Conservation (phyloP, 2,329 filamentous ascomycete genomes). For the Fusarium sp. region DNA sequence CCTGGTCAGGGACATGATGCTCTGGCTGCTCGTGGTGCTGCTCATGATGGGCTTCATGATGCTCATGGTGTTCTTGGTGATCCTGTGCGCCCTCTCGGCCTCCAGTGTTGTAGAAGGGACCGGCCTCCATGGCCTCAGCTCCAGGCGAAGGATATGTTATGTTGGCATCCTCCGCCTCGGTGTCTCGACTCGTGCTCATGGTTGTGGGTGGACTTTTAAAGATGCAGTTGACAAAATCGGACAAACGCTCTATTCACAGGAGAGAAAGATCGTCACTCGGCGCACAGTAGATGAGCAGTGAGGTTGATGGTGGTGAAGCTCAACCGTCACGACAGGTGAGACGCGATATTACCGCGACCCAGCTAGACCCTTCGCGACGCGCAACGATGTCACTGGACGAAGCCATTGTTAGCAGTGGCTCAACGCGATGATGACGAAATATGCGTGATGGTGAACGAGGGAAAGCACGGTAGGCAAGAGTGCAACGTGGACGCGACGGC, state of each 20-base stretch:
- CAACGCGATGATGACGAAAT: conserved; percentile 36
- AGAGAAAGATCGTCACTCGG: conserved; percentile 21
- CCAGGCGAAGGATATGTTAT: conserved; percentile 60
- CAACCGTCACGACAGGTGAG: conserved; percentile 17
- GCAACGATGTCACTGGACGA: conserved; percentile 40
- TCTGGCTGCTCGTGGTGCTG: conserved; percentile 34
- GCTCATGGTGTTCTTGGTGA: conserved; percentile 42
- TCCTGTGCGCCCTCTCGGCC: conserved; percentile 48
- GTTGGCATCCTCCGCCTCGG: conserved; percentile 49
- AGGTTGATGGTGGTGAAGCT: conserved; percentile 1
- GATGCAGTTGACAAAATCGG: conserved; percentile 9
- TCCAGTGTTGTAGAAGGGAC: conserved; percentile 57
- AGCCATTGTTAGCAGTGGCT: conserved; percentile 41
- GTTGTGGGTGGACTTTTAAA: background rate
- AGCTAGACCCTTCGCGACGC: conserved; percentile 34
- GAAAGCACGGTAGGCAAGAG: conserved; percentile 24
- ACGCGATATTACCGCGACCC: conserved; percentile 34
- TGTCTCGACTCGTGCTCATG: conserved; percentile 51
- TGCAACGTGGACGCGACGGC: conserved; percentile 22
- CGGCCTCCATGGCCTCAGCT: conserved; percentile 55
- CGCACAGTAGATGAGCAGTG: conserved; percentile 5
- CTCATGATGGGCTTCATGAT: conserved; percentile 36
- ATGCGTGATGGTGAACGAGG: conserved; percentile 17
- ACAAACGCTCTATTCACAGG: conserved; percentile 11
- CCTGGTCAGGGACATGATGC: conserved; percentile 45